Evolutionary conservation across 495 filamentous ascomycete genomes (phyloP), one percentile per base, ranked within the genome.

Genomic region (Neurospora pannonica): DNA sequence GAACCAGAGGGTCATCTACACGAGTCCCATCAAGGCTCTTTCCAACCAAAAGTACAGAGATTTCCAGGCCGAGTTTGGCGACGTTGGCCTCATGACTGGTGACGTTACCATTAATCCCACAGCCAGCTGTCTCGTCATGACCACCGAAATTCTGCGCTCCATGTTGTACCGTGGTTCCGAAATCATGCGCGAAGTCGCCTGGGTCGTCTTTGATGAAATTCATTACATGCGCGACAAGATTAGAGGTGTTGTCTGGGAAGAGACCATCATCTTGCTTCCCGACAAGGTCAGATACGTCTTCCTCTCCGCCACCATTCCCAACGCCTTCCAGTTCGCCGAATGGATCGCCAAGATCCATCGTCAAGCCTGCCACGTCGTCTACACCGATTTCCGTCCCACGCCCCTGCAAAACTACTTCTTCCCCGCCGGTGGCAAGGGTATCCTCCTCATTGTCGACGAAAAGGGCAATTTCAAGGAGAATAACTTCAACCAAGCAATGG

Each of bases 31-130:
- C 85, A 99, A 99, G 82, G 96, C 96, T 31, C 86, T 99, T 80
- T 97, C 94, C 81, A 99, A 99, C 79, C 96, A 99, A 81, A 99
- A 99, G 77, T 99, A 97, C 81, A 88, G 96, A 85, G 96, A 99
- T 82, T 99, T 99, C 82, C 88, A 89, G 43, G 94, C 92, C 40
- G 94, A 97, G 71, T 99, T 99, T 84, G 94, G 94, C 48, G 96
- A 99, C 82, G 96, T 97, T 73, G 96, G 96, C 42, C 86, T 99
- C 74, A 99, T 99, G 96, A 99, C 96, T 4, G 96, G 96, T 77
- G 96, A 99, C 88, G 97, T 97, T 73, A 99, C 96, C 37, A 99
- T 98, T 84, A 99, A 99, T 79, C 97, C 97, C 42, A 98, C 96
- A 3, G 96, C 96, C 54, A 97, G 94, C 46, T 98, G 96, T 83